Evolutionary conservation across 2,329 filamentous ascomycete genomes (phyloP), one percentile per base, ranked within the genome.

Genomic region (Sclerotinia sclerotiorum): DNA sequence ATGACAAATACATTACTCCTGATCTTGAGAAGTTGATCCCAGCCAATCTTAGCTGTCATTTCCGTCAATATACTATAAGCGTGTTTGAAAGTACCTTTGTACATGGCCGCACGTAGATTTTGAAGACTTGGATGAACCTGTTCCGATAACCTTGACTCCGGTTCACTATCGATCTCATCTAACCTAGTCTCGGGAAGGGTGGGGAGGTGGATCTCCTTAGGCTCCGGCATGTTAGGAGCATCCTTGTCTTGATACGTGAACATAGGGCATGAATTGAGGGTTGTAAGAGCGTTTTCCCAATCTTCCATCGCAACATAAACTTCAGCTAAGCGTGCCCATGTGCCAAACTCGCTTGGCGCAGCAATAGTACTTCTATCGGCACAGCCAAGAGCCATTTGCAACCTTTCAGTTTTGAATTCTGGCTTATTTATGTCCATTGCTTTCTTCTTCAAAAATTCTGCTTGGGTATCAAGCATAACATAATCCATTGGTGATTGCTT

Each of bases 171-270:
- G 73, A 99, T 97, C 77, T 99, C 95, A 74, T 99, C 95, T 66
- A 97, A 87, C 69, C 94, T 88, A 24, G 92, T 97, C 79, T 98
- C 95, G 0, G 91, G 86, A 65, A 98, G 84, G 21, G 94, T 91
- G 0, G 95, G 95, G 19, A 99, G 85, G 73, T 91, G 88, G 54
- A 98, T 91, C 68, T 93, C 91, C 74, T 91, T 90, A 0, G 95
- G 94, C 76, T 97, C 93, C 1, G 95, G 95, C 90, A 98, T 94
- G 69, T 95, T 82, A 4, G 95, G 95, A 7, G 93, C 90, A 78
- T 99, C 95, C 79, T 97, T 98, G 80, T 99, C 95, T 80, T 98
- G 95, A 79, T 99, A 98, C 8, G 95, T 99, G 79, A 99, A 99
- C 95, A 99, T 99, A 11, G 95, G 95, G 79, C 95, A 99, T 24